Evolutionary conservation across 106 monocot species (phyloP).

Genomic region (Gastrodia elata): DNA sequence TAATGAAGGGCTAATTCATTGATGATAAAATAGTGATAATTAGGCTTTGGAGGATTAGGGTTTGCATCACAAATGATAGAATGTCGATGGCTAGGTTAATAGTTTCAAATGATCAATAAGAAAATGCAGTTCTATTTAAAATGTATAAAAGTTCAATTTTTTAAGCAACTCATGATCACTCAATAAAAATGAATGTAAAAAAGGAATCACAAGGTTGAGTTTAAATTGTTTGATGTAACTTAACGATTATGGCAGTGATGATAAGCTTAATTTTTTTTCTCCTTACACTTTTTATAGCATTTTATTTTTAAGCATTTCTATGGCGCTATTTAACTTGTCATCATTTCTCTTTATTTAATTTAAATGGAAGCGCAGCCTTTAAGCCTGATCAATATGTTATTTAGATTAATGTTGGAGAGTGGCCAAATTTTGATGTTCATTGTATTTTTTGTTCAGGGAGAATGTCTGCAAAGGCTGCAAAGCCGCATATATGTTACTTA

Average conservation of each 20-base stretch:
- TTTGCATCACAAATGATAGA: background rate
- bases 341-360: too few relatives aligned
- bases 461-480: constrained; percentile 60
- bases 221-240: background rate
- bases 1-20: background rate
- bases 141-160: background rate
- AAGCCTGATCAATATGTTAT: background rate
- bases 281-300: background rate
- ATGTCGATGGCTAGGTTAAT: background rate
- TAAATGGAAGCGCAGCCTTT: background rate
- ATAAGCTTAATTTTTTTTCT: background rate
- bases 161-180: background rate
- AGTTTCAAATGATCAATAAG: background rate
- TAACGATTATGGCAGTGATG: background rate
- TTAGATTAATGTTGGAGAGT: background rate
- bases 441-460: constrained; percentile 44
- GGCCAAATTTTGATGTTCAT: background rate
- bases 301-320: background rate
- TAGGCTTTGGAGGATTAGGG: background rate
- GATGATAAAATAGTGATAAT: background rate
- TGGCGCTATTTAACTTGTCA: background rate
- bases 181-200: background rate
- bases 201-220: too few relatives aligned
- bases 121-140: background rate
- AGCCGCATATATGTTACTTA: constrained; percentile 59